Percentiles rank a stretch among this genome's conserved stretches.
Conservation (phyloP, 495 filamentous ascomycete species). For the Schizothecium vesticola region DNA sequence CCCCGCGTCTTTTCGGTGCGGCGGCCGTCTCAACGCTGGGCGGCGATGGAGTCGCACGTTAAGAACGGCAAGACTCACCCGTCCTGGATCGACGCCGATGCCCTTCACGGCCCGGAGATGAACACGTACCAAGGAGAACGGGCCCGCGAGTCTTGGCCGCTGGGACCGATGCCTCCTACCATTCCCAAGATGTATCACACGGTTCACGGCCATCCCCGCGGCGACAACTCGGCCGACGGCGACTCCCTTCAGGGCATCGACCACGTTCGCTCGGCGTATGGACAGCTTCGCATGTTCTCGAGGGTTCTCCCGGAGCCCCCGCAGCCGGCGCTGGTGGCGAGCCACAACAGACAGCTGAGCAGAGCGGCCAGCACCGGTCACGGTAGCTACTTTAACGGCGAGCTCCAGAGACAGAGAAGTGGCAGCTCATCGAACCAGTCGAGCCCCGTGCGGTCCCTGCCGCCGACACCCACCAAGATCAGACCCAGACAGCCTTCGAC, state of each 20-base stretch:
- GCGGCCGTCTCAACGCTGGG: neutral
- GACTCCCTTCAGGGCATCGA: conserved; percentile 5
- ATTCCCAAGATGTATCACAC: conserved; percentile 19
- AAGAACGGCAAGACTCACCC: conserved; percentile 15
- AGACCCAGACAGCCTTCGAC: conserved; percentile 28
- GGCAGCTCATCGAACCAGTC: neutral
- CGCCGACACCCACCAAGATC: conserved; percentile 16
- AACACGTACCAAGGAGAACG: conserved; percentile 12
- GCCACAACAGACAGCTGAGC: neutral
- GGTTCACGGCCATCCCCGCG: conserved; percentile 11
- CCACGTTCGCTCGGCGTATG: conserved; percentile 9
- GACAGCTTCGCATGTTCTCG: conserved; percentile 11
- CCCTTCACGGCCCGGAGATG: conserved; percentile 36
- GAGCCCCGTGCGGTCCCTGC: conserved; percentile 14
- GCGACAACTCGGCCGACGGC: neutral
- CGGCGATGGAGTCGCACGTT: neutral
- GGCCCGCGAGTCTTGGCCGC: conserved; percentile 19
- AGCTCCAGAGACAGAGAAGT: neutral
- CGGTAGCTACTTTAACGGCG: neutral
- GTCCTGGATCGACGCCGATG: conserved; percentile 41
- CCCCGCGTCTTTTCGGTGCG: neutral
- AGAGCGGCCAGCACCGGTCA: neutral
- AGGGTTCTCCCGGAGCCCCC: conserved; percentile 17
- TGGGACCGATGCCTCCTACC: conserved; percentile 17
- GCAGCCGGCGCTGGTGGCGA: conserved; percentile 12